phyloP scores from a whole-genome alignment of 306 rosid genomes.

The Castanopsis chinensis region DNA sequence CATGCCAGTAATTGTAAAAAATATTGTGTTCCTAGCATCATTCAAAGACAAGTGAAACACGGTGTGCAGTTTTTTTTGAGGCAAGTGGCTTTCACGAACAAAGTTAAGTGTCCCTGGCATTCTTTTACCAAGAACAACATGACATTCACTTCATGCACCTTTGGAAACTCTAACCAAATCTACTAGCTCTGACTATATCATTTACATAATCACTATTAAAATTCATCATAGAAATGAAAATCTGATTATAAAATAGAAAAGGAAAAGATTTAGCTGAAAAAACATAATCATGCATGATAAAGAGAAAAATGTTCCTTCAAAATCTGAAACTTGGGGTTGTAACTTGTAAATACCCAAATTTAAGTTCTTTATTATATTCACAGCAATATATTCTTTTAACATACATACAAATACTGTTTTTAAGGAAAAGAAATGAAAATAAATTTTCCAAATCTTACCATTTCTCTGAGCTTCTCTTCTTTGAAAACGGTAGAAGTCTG shows the following conservation, averaged over 20 bases:
- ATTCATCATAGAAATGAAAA: neutral
- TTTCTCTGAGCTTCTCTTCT: constrained; percentile 82
- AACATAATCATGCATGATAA: neutral
- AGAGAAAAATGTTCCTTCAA: neutral
- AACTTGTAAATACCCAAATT: neutral
- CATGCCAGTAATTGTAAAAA: too few species aligned
- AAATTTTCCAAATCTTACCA: constrained; percentile 39
- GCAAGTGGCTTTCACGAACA: neutral
- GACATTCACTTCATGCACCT: neutral
- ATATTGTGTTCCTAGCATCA: too few species aligned
- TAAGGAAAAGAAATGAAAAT: neutral
- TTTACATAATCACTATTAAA: neutral
- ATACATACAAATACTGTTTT: neutral
- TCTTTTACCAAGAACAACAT: neutral
- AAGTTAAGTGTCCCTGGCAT: neutral
- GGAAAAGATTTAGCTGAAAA: neutral
- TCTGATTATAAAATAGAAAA: neutral
- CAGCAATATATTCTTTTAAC: neutral
- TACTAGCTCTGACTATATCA: neutral
- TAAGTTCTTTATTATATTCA: neutral
- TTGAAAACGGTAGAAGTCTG: constrained; percentile 83
- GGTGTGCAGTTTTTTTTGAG: neutral
- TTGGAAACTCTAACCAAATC: constrained; percentile 6
- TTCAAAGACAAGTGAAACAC: neutral
- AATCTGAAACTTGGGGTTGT: neutral